These are phyloP conservation scores for Amauroascus verrucosus DNA, from an alignment of 2,329 filamentous ascomycete genomes.

Conservation along the genomic window DNA sequence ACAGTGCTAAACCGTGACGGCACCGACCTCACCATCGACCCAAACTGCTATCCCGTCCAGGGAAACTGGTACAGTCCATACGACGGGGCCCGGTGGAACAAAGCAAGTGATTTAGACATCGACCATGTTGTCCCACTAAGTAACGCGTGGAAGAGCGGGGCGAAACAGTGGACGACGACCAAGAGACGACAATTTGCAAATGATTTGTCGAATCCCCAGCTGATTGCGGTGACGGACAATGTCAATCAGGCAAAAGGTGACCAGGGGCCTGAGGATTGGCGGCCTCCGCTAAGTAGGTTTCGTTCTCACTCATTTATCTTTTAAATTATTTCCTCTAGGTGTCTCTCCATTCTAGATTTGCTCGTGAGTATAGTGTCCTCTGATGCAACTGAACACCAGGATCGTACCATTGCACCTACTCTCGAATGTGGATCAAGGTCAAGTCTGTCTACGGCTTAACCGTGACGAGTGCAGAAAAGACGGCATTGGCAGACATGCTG, in stretches of 20 bases:
- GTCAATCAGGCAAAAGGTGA: constrained; percentile 69
- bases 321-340: no score
- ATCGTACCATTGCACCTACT: constrained; percentile 68
- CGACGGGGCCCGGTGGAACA: constrained; percentile 61
- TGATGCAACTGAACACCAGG: constrained; percentile 21
- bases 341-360: no score
- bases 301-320: background rate
- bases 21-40: constrained; percentile 48
- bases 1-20: constrained; percentile 66
- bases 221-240: constrained; percentile 67
- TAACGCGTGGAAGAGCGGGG: constrained; percentile 74
- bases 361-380: no score
- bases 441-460: constrained; percentile 62
- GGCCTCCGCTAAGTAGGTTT: constrained; percentile 51
- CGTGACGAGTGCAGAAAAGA: constrained; percentile 62
- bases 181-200: constrained; percentile 63
- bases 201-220: constrained; percentile 63
- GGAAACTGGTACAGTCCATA: constrained; percentile 64
- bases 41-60: constrained; percentile 51
- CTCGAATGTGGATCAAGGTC: constrained; percentile 65
- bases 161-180: constrained; percentile 58
- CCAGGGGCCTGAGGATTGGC: constrained; percentile 62
- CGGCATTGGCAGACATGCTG: constrained; percentile 55
- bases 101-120: constrained; percentile 62
- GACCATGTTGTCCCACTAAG: constrained; percentile 74